phyloP scores from a whole-genome alignment of 2,329 filamentous ascomycete genomes.

The Cercospora citrullina region DNA sequence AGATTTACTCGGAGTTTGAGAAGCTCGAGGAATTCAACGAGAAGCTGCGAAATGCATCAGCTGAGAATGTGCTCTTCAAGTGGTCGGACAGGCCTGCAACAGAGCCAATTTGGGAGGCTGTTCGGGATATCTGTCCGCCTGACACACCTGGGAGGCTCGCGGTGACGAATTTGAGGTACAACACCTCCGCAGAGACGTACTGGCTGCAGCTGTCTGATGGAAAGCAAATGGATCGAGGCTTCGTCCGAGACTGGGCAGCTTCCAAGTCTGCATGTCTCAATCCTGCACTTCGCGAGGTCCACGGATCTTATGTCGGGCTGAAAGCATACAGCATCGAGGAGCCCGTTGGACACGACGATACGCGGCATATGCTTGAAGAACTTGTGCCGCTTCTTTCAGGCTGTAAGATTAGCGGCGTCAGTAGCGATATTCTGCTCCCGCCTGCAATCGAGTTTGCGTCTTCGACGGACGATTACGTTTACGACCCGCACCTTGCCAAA shows the following conservation, averaged over 20 bases:
- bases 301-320: background rate
- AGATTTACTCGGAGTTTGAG: background rate
- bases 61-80: background rate
- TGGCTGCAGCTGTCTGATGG: background rate
- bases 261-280: background rate
- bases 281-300: background rate
- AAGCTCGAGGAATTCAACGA: background rate
- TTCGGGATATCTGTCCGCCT: background rate
- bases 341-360: background rate
- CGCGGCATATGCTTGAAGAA: background rate
- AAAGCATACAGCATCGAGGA: background rate
- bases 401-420: slow-evolving; percentile 33
- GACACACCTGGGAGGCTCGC: background rate
- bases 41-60: background rate
- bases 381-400: background rate
- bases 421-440: slow-evolving; percentile 52
- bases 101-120: background rate
- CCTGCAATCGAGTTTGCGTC: slow-evolving; percentile 26
- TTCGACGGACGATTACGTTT: background rate
- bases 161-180: background rate
- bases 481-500: background rate
- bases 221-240: background rate
- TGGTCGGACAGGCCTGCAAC: background rate
- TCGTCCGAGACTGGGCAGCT: background rate
- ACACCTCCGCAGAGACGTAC: background rate